Base-by-base conservation (phyloP, 2,329 filamentous ascomycete genomes). In the Teratosphaeria zuluensis region DNA sequence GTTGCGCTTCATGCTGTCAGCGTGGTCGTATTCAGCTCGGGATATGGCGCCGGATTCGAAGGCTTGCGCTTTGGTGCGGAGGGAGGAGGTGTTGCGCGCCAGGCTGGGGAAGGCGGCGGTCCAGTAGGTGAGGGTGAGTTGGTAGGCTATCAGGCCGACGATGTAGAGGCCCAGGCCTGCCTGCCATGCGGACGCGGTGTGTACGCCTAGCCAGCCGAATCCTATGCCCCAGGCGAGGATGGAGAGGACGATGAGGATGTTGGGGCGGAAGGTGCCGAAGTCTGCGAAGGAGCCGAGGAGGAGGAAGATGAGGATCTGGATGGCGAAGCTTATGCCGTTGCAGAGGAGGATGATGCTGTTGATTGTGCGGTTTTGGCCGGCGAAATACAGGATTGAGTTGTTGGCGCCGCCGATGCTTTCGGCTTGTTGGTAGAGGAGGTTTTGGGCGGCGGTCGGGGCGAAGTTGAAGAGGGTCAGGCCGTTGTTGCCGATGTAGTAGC, bases 51-150 rank as follows among this genome's bases (percentile, higher is more conserved):
- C 79, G 1, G 75, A 71, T 24, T 75, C 75, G 56, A 77, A 80
- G n/a, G 76, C 73, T 35, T 76, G 73, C 4, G 81, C 80, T 56
- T 77, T 78, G 1, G 72, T 69, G 30, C 81, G 74, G 66, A 84
- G 72, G 28, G 79, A 74, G 1, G 69, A 65, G 0, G 80, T 81
- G 63, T 84, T 83, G 6, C 81, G 71, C 4, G 82, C 81, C 7
- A 85, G 71, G 0, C 80, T 77, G 3, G 82, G 81, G 59, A 84
- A 84, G 0, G 85, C 84, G 0, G 85, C 84, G 0, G 84, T 86
- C 83, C 84, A 88, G 69, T 87, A 88, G 0, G 85, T 87, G 54
- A 87, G 74, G 0, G 83, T 85, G 2, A 85, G 80, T 70, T 87
- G 84, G 64, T 87, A 88, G 1, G 81, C 80, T 62, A 88, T 84